Conservation (phyloP, 1,284 basidiomycete species). For the Singerocomus rubriflavus region DNA sequence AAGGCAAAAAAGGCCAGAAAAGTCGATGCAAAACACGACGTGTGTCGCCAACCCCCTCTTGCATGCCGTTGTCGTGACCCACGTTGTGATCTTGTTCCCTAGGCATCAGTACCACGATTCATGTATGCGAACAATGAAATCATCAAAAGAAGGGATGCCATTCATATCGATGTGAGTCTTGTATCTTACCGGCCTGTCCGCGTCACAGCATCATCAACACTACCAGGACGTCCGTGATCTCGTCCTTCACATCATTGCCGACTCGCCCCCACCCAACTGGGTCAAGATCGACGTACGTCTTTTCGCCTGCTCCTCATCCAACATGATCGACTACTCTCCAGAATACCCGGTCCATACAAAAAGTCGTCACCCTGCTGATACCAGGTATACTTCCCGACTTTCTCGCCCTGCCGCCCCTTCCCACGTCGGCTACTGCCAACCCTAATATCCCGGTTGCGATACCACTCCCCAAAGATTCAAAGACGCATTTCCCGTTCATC, state of each 20-base stretch:
- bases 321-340: conserved; percentile 28
- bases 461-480: conserved; percentile 44
- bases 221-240: conserved; percentile 81
- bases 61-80: too few species aligned
- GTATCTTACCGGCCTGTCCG: background rate
- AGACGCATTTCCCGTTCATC: conserved; percentile 65
- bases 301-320: conserved; percentile 6
- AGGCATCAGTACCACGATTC: conserved; percentile 70
- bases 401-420: conserved; percentile 65
- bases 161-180: conserved; percentile 69
- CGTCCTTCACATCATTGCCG: conserved; percentile 75
- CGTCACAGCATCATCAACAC: background rate
- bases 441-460: conserved; percentile 66
- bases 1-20: conserved; percentile 74
- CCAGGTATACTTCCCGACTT: conserved; percentile 76
- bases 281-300: conserved; percentile 68
- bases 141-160: conserved; percentile 61
- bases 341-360: conserved; percentile 71
- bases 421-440: conserved; percentile 61
- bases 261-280: conserved; percentile 80
- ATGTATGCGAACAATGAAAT: conserved; percentile 79
- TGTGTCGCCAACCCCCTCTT: conserved; percentile 35
- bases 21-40: conserved; percentile 52
- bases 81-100: background rate
- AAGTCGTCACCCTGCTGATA: conserved; percentile 74